Evolutionary conservation across 2,329 filamentous ascomycete genomes (phyloP).

Genomic region (Colletotrichum navitas): DNA sequence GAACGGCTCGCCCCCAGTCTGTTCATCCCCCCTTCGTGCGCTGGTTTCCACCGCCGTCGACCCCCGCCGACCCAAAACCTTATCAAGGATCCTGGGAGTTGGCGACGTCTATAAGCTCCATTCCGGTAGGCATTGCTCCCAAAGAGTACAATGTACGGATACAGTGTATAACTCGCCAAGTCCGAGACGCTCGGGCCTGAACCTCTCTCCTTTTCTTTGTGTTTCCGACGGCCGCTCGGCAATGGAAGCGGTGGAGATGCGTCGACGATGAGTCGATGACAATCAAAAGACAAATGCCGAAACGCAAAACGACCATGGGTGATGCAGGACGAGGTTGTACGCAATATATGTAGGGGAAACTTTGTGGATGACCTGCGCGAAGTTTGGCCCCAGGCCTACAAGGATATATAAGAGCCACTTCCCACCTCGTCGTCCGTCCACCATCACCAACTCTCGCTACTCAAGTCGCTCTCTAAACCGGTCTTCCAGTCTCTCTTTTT

Average conservation of each 20-base stretch:
- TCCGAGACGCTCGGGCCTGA: constrained; percentile 25
- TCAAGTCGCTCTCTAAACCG: neutral
- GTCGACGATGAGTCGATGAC: constrained; percentile 1
- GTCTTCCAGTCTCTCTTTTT: constrained; percentile 18
- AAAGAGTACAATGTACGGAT: too few species aligned
- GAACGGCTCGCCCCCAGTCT: too few species aligned
- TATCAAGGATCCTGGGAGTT: too few species aligned
- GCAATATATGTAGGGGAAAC: neutral
- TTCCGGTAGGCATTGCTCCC: too few species aligned
- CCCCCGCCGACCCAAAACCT: too few species aligned
- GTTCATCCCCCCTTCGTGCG: too few species aligned
- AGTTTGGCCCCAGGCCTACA: neutral
- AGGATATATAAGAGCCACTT: constrained; percentile 21
- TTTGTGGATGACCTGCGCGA: neutral
- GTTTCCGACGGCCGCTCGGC: neutral
- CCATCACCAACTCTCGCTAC: neutral
- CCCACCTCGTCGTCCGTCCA: neutral
- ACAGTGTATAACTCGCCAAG: constrained; percentile 26
- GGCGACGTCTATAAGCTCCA: too few species aligned
- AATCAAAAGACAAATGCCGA: neutral
- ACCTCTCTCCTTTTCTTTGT: neutral
- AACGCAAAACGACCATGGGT: neutral
- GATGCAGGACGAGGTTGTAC: constrained; percentile 1
- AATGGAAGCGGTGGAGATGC: neutral
- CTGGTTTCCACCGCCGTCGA: too few species aligned